A percentile compares a stretch with the other conserved stretches of the same genome.
Evolutionary conservation across 75 land plant genomes (phyloP).

Genomic region (Ceratopteris richardii): DNA sequence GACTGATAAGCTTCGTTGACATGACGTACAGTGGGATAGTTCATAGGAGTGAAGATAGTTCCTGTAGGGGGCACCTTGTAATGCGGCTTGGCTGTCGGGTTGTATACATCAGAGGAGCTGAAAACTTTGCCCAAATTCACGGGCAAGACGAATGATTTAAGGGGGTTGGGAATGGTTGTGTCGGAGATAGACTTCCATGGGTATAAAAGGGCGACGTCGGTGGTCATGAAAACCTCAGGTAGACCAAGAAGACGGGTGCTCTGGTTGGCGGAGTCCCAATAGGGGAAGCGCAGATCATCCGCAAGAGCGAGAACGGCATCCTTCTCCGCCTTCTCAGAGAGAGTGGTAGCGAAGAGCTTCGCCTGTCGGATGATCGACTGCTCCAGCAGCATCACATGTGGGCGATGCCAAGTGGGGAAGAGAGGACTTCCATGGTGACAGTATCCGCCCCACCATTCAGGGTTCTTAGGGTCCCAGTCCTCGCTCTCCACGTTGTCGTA

Average conservation of each 20-base stretch:
- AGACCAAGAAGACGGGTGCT: constrained; percentile 2
- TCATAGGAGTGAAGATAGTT: background rate
- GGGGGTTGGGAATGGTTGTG: constrained; percentile 3
- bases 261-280: constrained; percentile 7
- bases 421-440: constrained; percentile 1
- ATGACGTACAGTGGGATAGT: constrained; percentile 6
- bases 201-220: constrained; percentile 1
- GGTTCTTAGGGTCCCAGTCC: background rate
- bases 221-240: constrained; percentile 3
- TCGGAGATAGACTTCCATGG: constrained; percentile 3
- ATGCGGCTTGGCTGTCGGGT: constrained; percentile 1
- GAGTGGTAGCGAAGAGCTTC: background rate
- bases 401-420: constrained; percentile 6
- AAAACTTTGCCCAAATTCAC: background rate
- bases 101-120: constrained; percentile 4
- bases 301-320: background rate
- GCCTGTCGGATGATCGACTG: constrained; percentile 5
- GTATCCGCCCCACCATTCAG: constrained; percentile 5
- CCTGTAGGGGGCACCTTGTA: background rate
- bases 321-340: background rate
- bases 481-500: background rate
- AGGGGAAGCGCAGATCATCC: constrained; percentile 4
- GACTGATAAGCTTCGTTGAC: background rate
- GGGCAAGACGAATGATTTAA: constrained; percentile 1
- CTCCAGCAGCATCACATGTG: constrained; percentile 3